phyloP scores from a whole-genome alignment of 176 grass and related monocot genomes.

The Aegilops sharonensis region DNA sequence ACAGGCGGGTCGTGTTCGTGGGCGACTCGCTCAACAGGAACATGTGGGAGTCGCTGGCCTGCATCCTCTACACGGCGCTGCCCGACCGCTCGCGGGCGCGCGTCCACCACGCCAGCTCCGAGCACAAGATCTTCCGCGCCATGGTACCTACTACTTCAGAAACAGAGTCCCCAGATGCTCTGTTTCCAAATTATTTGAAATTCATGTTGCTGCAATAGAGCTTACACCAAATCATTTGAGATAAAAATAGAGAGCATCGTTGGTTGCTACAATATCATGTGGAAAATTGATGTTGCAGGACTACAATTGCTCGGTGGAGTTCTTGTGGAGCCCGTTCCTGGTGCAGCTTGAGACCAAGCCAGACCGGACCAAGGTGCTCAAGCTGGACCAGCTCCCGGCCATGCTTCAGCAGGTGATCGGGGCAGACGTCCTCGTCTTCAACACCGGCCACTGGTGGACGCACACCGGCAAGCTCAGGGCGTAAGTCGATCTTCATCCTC shows the following conservation, averaged over 20 bases:
- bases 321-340: constrained; percentile 67
- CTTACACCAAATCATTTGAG: not conserved
- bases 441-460: constrained; percentile 78
- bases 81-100: constrained; percentile 36
- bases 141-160: constrained; percentile 32
- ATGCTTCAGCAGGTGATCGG: not conserved
- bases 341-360: constrained; percentile 42
- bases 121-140: constrained; percentile 50
- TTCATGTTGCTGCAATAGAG: too few species aligned
- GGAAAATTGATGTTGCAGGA: not conserved
- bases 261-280: not conserved
- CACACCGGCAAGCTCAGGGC: constrained; percentile 56
- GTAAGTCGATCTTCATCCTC: not conserved
- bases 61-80: constrained; percentile 60
- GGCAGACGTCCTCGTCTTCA: constrained; percentile 57
- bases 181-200: too few species aligned
- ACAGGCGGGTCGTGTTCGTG: constrained; percentile 53
- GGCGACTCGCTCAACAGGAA: constrained; percentile 77
- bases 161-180: too few species aligned
- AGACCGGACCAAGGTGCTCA: constrained; percentile 33
- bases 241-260: not conserved
- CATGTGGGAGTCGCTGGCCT: constrained; percentile 74
- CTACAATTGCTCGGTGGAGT: constrained; percentile 56
- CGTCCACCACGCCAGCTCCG: constrained; percentile 12
- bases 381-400: constrained; percentile 44